Percentiles rank a stretch among this genome's conserved stretches.
Evolutionary conservation across 495 filamentous ascomycete genomes (phyloP).

Genomic region (Xanthoparmelia taractica): DNA sequence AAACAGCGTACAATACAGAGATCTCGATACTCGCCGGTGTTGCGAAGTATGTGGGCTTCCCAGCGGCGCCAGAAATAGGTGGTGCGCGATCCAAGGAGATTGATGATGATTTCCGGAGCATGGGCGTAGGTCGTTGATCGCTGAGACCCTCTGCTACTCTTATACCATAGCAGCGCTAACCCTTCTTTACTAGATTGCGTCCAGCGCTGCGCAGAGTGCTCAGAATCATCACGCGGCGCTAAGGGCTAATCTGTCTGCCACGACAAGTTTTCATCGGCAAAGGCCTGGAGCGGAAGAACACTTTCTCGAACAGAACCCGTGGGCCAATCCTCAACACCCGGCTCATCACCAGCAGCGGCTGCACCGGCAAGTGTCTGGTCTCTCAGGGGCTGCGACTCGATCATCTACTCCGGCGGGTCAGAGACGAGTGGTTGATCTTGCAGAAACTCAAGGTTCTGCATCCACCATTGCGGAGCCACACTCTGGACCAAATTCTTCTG

Average conservation of each 20-base stretch:
- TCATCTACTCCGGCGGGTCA: slow-evolving; percentile 48
- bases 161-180: slow-evolving; percentile 11
- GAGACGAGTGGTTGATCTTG: slow-evolving; percentile 44
- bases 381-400: slow-evolving; percentile 29
- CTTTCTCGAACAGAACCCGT: slow-evolving; percentile 74
- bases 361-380: slow-evolving; percentile 33
- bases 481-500: slow-evolving; percentile 41
- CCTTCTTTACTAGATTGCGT: slow-evolving; percentile 24
- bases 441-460: slow-evolving; percentile 48
- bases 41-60: slow-evolving; percentile 90
- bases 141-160: background rate
- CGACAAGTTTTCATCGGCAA: slow-evolving; percentile 33
- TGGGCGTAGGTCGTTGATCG: slow-evolving; percentile 61
- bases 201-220: slow-evolving; percentile 24
- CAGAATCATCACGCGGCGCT: slow-evolving; percentile 16
- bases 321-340: slow-evolving; percentile 83
- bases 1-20: slow-evolving; percentile 85
- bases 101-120: slow-evolving; percentile 80
- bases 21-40: slow-evolving; percentile 84
- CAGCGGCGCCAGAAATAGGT: slow-evolving; percentile 77
- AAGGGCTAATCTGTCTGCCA: slow-evolving; percentile 17
- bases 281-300: slow-evolving; percentile 67
- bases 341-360: slow-evolving; percentile 44
- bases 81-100: slow-evolving; percentile 63
- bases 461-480: slow-evolving; percentile 49